Evolutionary conservation across 208 protist genomes (phyloP).

Genomic region (Hexamita inflata): DNA sequence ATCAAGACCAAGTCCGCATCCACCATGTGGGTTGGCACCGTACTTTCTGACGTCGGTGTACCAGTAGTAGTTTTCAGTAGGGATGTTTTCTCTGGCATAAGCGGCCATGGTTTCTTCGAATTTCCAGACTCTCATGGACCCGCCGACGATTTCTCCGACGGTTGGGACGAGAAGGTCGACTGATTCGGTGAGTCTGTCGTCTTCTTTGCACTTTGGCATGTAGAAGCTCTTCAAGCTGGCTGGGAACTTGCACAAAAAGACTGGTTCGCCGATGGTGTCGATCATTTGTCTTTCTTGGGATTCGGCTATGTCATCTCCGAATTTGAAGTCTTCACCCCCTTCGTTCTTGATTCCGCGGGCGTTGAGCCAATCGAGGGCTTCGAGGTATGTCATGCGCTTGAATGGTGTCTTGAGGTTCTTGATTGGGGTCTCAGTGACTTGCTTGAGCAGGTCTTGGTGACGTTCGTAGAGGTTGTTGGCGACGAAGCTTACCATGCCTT

Average conservation of each 20-base stretch:
- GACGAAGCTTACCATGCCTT: conserved; percentile 71
- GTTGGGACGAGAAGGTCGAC: conserved; percentile 82
- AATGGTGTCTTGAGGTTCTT: conserved; percentile 71
- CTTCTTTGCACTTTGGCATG: conserved; percentile 61
- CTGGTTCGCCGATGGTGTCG: conserved; percentile 77
- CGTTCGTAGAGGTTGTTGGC: conserved; percentile 59
- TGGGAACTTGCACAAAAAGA: conserved; percentile 88
- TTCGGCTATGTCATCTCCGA: conserved; percentile 90
- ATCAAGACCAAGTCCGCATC: conserved; percentile 90
- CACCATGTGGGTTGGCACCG: conserved; percentile 81
- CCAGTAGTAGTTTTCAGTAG: conserved; percentile 87
- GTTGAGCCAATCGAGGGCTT: conserved; percentile 82
- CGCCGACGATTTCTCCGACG: conserved; percentile 92
- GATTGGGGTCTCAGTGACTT: conserved; percentile 66
- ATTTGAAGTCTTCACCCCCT: conserved; percentile 58
- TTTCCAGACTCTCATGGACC: conserved; percentile 81
- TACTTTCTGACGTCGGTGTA: conserved; percentile 87
- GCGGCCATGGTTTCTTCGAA: conserved; percentile 70
- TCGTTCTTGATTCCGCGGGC: conserved; percentile 73
- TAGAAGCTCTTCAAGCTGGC: conserved; percentile 92
- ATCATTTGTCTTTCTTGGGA: conserved; percentile 86
- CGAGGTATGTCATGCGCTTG: conserved; percentile 71
- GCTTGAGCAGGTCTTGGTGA: conserved; percentile 55
- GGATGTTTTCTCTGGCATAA: conserved; percentile 74
- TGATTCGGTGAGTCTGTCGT: conserved; percentile 42